Base-by-base conservation (phyloP, 1,284 basidiomycete genomes). In the Gastroboletus turbinatus region DNA sequence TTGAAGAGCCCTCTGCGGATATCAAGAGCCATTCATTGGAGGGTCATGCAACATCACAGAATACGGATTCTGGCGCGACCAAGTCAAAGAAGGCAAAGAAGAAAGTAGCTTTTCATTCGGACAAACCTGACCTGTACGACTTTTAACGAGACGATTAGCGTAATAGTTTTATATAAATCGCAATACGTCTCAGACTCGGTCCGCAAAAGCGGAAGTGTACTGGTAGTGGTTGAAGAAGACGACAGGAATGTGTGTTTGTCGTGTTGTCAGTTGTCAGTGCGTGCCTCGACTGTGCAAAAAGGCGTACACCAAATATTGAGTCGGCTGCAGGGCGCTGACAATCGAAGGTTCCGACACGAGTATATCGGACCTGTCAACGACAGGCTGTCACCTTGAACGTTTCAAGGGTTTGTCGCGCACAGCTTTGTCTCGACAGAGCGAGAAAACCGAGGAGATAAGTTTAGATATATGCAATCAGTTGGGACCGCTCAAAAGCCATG, bases 51-150 rank as follows among this genome's bases (percentile, higher is more conserved):
- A 33, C 53, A 25, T 21, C 46, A 32, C 56, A 49, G 50, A 39
- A 29, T 10, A 17, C 33, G 9, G 45, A 51, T 13, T 42, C 52
- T 29, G 53, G 59, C 1, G 17, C 40, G 32, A 38, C 21, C 30
- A 79, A 77, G 65, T 63, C 72, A 35, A 79, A 77, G 64, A 83
- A 82, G 74, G 68, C 73, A 16, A 83, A 81, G 74, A 90, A 89
- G 74, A 82, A 76, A 58, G 89, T 92, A 2, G 84, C 80, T 2
- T 91, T 92, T 70, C 78, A 77, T 52, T 82, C 82, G 56, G 87
- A 89, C 63, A 76, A 78, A 60, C 84, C 84, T 38, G 88, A 90
- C 62, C 61, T 83, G 67, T 84, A 83, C 59, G 82, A 83, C 61
- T 84, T 84, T 67, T 83, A 65, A 67, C 46, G 25, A 45, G 27